These are phyloP conservation scores for Xylaria sp. DNA, from an alignment of 2,329 filamentous ascomycete genomes.

Conservation along the genomic window DNA sequence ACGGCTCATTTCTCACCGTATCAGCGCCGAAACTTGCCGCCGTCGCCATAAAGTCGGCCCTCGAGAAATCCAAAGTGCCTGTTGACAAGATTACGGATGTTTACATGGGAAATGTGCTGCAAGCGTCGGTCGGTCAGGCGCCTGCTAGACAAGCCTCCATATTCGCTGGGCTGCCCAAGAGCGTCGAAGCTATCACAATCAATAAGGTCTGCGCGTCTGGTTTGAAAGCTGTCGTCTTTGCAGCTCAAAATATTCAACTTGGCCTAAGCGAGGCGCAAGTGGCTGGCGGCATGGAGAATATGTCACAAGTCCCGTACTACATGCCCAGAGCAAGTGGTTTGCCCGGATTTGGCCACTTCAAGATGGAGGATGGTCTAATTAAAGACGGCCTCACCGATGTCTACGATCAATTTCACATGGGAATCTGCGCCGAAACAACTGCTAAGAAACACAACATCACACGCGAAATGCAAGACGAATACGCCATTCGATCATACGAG, in stretches of 20 bases:
- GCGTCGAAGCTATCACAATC: slow-evolving; percentile 87
- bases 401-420: slow-evolving; percentile 98
- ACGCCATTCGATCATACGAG: slow-evolving; percentile 88
- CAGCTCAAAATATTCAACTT: slow-evolving; percentile 93
- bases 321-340: slow-evolving; percentile 82
- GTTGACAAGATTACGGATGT: slow-evolving; percentile 85
- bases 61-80: slow-evolving; percentile 87
- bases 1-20: slow-evolving; percentile 86
- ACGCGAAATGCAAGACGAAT: slow-evolving; percentile 88
- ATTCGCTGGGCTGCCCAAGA: slow-evolving; percentile 84
- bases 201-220: slow-evolving; percentile 99
- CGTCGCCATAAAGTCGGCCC: slow-evolving; percentile 88
- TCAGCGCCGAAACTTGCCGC: slow-evolving; percentile 89
- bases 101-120: slow-evolving; percentile 97
- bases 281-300: slow-evolving; percentile 98
- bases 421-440: slow-evolving; percentile 93
- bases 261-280: slow-evolving; percentile 88
- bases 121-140: slow-evolving; percentile 84
- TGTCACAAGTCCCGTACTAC: slow-evolving; percentile 94
- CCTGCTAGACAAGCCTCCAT: slow-evolving; percentile 91
- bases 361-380: slow-evolving; percentile 89
- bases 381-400: slow-evolving; percentile 97
- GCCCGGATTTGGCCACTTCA: slow-evolving; percentile 86
- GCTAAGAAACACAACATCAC: slow-evolving; percentile 86
- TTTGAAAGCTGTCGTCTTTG: slow-evolving; percentile 88